phyloP scores from a whole-genome alignment of 1,284 basidiomycete genomes.

The Termitomyces sp. region DNA sequence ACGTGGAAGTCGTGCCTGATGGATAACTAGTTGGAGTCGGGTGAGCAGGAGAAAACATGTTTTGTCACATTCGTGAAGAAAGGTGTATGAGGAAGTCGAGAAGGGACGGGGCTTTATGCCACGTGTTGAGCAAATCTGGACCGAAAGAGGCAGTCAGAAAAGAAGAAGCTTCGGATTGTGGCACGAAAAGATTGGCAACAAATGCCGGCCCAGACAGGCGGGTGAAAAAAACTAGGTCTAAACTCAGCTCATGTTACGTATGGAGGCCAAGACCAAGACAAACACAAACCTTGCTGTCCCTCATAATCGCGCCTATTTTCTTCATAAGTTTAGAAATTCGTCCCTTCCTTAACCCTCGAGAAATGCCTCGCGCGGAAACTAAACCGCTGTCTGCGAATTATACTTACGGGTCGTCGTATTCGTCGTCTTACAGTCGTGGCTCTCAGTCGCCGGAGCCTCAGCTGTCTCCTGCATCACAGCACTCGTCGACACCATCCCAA shows the following conservation, averaged over 20 bases:
- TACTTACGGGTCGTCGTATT: constrained; percentile 7
- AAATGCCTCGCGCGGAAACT: constrained; percentile 35
- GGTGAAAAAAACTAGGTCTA: constrained; percentile 19
- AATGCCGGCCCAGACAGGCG: constrained; percentile 20
- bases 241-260: constrained; percentile 24
- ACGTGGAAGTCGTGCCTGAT: constrained; percentile 14
- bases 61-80: constrained; percentile 1
- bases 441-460: constrained; percentile 23
- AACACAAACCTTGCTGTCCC: constrained; percentile 19
- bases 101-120: constrained; percentile 3
- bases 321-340: constrained; percentile 10
- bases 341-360: constrained; percentile 21
- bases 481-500: constrained; percentile 14
- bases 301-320: constrained; percentile 26
- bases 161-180: constrained; percentile 3
- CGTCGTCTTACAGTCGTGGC: constrained; percentile 21
- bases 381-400: constrained; percentile 19
- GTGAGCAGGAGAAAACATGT: constrained; percentile 6
- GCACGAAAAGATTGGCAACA: constrained; percentile 14
- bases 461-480: constrained; percentile 19
- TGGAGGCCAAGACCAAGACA: constrained; percentile 31
- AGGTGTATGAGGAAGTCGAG: constrained; percentile 5
- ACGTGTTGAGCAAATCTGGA: constrained; percentile 16
- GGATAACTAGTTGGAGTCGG: background rate
- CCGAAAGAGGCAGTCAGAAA: constrained; percentile 13